A percentile compares a stretch with the other conserved stretches of the same genome.
Conservation (phyloP, 2,329 filamentous ascomycete species). For the Colletotrichum sp. region DNA sequence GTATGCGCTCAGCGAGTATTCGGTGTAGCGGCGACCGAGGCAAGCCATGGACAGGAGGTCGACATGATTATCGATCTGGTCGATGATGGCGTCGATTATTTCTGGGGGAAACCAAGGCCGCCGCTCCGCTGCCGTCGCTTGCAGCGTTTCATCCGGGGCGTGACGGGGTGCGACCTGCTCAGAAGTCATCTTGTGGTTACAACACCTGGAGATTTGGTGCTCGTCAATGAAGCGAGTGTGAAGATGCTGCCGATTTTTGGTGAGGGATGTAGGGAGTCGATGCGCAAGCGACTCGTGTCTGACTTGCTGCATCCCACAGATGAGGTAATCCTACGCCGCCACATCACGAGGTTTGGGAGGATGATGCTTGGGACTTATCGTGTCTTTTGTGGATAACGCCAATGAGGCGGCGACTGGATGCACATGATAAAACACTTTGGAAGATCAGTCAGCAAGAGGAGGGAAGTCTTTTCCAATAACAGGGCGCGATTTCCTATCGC, state of each 20-base stretch:
- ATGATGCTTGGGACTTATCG: background rate
- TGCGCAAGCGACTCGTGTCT: background rate
- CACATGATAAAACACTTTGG: accelerated
- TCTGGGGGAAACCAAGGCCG: background rate
- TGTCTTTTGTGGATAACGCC: background rate
- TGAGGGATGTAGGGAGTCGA: background rate
- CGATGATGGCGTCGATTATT: background rate
- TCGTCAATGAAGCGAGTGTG: background rate
- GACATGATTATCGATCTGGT: background rate
- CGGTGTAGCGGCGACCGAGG: background rate
- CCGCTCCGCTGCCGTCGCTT: background rate
- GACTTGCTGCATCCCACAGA: background rate
- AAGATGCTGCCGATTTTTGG: background rate
- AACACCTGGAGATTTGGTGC: background rate
- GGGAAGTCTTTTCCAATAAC: too few species aligned
- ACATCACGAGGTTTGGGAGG: background rate
- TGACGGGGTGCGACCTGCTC: background rate
- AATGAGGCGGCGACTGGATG: background rate
- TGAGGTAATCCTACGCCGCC: background rate
- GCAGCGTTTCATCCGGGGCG: background rate
- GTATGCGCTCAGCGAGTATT: background rate
- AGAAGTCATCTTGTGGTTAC: background rate
- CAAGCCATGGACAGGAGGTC: background rate
- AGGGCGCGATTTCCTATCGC: background rate
- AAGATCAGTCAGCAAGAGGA: too few species aligned